Evolutionary conservation across 208 protist genomes (phyloP).

Genomic region (Blastocrithidia nonstop): DNA sequence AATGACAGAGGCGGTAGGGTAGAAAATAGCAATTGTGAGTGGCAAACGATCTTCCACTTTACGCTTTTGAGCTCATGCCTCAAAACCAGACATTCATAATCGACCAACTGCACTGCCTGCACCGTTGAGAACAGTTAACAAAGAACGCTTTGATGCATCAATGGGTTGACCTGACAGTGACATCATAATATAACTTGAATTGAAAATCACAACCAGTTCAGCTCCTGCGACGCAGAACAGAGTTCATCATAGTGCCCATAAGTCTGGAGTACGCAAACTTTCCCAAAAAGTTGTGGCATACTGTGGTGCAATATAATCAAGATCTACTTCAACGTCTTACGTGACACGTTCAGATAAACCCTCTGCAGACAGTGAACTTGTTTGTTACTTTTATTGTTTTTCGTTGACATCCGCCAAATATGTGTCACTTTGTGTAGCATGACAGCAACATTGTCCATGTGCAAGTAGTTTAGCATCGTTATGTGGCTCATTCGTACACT

Average conservation of each 20-base stretch:
- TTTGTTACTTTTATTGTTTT: too few relatives aligned
- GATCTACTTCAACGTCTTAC: conserved; percentile 15
- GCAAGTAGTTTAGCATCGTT: too few relatives aligned
- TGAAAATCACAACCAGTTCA: conserved; percentile 51
- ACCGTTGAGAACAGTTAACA: conserved; percentile 52
- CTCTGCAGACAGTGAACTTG: too few relatives aligned
- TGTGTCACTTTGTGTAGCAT: too few relatives aligned
- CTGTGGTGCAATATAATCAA: conserved; percentile 48
- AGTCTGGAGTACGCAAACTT: conserved; percentile 15
- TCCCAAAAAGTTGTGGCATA: conserved; percentile 38
- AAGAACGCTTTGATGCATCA: conserved; percentile 15
- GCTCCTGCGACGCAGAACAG: conserved; percentile 27
- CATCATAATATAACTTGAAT: conserved; percentile 25
- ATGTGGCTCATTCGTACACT: too few relatives aligned
- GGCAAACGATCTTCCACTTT: conserved; percentile 40
- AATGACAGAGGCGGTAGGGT: conserved; percentile 23
- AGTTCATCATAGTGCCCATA: conserved; percentile 39
- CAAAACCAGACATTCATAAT: conserved; percentile 28
- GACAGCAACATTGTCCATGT: too few relatives aligned
- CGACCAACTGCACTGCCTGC: conserved; percentile 36
- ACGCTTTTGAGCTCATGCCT: conserved; percentile 23
- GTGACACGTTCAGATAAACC: too few relatives aligned
- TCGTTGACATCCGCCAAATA: too few relatives aligned
- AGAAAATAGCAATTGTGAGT: conserved; percentile 33
- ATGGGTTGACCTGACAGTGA: conserved; percentile 12